phyloP scores from a whole-genome alignment of 768 basidiomycete species.

The Pleurotus platypus region DNA sequence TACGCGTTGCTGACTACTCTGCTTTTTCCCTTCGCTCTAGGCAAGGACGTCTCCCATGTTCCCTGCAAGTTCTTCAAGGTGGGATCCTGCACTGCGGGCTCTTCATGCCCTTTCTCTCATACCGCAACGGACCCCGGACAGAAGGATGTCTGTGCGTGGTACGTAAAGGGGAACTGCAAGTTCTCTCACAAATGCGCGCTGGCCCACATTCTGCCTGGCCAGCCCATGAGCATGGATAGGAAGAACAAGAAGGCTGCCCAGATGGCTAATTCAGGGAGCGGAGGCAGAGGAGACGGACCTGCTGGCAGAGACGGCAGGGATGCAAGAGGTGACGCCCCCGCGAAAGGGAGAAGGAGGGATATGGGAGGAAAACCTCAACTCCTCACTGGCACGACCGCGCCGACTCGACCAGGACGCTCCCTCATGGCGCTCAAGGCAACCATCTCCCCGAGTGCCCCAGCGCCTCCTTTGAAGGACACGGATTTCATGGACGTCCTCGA shows the following conservation, averaged over 20 bases:
- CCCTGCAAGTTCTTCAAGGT: conserved; percentile 98
- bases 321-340: conserved; percentile 25
- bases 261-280: conserved; percentile 41
- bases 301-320: conserved; percentile 26
- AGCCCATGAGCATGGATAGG: conserved; percentile 92
- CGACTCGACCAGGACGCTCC: conserved; percentile 56
- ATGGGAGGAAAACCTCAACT: conserved; percentile 28
- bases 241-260: conserved; percentile 97
- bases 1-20: too few species aligned
- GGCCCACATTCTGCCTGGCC: conserved; percentile 91
- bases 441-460: conserved; percentile 74
- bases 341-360: conserved; percentile 27
- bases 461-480: conserved; percentile 71
- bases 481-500: conserved; percentile 74
- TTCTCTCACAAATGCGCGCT: conserved; percentile 82
- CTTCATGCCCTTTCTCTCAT: conserved; percentile 96
- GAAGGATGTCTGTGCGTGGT: conserved; percentile 86
- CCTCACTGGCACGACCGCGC: conserved; percentile 62
- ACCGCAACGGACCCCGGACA: conserved; percentile 65
- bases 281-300: conserved; percentile 24
- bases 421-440: conserved; percentile 69
- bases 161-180: conserved; percentile 85
- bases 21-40: conserved; percentile 25
- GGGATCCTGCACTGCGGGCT: conserved; percentile 89
- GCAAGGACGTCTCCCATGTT: conserved; percentile 91